Conservation (phyloP, 768 basidiomycete genomes). For the Coprinopsis strossmayeri region DNA sequence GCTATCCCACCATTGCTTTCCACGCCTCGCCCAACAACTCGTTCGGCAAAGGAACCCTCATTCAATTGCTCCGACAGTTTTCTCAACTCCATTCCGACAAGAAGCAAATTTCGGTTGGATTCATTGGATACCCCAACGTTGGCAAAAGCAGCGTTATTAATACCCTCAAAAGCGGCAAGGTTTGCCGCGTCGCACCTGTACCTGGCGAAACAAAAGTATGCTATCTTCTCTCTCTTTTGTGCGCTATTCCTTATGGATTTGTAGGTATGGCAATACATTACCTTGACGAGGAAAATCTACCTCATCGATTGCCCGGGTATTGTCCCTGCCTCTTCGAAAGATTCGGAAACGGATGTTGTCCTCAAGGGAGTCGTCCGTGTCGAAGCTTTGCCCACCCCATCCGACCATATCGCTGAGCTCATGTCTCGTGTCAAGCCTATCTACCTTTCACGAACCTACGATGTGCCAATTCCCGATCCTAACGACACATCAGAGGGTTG, state of each 20-base stretch:
- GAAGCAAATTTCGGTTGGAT: conserved; percentile 98
- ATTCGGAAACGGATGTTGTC: conserved; percentile 85
- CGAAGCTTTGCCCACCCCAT: conserved; percentile 88
- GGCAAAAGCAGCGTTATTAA: conserved; percentile 98
- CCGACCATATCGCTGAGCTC: conserved; percentile 84
- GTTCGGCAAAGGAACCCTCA: conserved; percentile 97
- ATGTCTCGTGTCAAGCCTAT: conserved; percentile 90
- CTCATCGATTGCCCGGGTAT: conserved; percentile 99
- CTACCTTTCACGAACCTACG: conserved; percentile 85
- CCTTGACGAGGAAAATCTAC: conserved; percentile 91
- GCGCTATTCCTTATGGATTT: conserved; percentile 13
- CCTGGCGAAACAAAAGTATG: conserved; percentile 93
- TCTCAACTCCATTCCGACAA: conserved; percentile 96
- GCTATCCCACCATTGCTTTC: conserved; percentile 95
- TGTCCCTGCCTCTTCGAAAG: conserved; percentile 88
- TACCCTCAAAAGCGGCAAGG: conserved; percentile 95
- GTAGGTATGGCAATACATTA: conserved; percentile 98
- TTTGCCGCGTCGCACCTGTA: conserved; percentile 93
- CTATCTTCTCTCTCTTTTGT: neutral
- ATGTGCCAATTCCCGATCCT: conserved; percentile 55
- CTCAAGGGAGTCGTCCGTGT: conserved; percentile 96
- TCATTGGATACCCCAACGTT: conserved; percentile 97
- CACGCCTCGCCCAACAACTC: conserved; percentile 99
- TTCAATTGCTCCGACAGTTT: conserved; percentile 94
- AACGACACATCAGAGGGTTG: conserved; percentile 48